A percentile compares a stretch with the other conserved stretches of the same genome.
Evolutionary conservation across 768 basidiomycete genomes (phyloP).

Genomic region (Favolaschia claudopus): DNA sequence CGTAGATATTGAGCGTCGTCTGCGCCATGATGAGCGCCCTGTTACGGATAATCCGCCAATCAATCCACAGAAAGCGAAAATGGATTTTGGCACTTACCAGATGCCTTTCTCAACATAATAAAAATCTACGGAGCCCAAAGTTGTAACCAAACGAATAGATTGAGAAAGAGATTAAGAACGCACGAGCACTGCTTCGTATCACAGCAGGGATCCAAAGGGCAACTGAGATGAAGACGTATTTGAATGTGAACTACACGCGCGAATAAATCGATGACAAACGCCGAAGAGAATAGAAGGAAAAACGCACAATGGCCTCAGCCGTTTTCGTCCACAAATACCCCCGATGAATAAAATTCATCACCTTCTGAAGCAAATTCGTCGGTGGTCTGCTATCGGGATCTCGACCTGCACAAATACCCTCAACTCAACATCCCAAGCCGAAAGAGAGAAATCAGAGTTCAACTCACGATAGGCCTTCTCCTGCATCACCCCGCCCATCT

Average conservation of each 20-base stretch:
- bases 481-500: slow-evolving; percentile 4
- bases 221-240: slow-evolving; percentile 56
- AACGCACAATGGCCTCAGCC: slow-evolving; percentile 47
- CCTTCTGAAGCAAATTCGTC: slow-evolving; percentile 47
- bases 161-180: slow-evolving; percentile 30
- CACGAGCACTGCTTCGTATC: slow-evolving; percentile 48
- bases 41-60: not conserved
- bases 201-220: slow-evolving; percentile 62
- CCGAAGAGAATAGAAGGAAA: not conserved
- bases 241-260: slow-evolving; percentile 52
- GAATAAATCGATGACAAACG: not conserved
- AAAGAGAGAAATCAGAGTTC: not conserved
- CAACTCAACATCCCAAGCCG: not conserved
- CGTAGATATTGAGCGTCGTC: slow-evolving; percentile 61
- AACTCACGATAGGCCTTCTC: slow-evolving; percentile 20
- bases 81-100: slow-evolving; percentile 40
- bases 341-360: slow-evolving; percentile 43
- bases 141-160: not conserved
- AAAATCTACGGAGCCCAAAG: slow-evolving; percentile 38
- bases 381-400: slow-evolving; percentile 61
- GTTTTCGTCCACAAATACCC: slow-evolving; percentile 50
- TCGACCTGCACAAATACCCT: not conserved
- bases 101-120: slow-evolving; percentile 54
- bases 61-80: not conserved
- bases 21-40: slow-evolving; percentile 70